Evolutionary conservation across 1,284 basidiomycete species (phyloP), one percentile per base, ranked within the genome.

Genomic region (Grifola frondosa): DNA sequence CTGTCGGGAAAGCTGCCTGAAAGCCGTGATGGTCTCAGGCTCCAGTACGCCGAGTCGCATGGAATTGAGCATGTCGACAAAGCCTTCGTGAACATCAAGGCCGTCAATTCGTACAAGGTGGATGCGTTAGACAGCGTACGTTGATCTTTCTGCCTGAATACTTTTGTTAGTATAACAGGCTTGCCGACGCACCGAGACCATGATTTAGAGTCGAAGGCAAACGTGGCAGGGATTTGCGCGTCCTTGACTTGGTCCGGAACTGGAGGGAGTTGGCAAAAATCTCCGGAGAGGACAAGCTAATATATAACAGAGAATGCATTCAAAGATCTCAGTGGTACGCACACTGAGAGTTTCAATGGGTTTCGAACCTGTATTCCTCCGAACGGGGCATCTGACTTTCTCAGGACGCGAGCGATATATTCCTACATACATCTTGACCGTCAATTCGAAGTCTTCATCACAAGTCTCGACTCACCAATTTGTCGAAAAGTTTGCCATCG

Each of bases 211-310:
- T 88, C 81, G 56, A 91, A 91, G 3, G 79, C 77, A 53, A 85
- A 88, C 2, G 57, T 65, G 2, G 66, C 43, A 1, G 69, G 64
- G 11, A 69, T 65, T 3, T 46, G 41, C 5, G 44, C 55, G 8
- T 62, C 69, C 6, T 59, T 58, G 0, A 57, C 54, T 25, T 63
- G 61, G 7, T 74, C 71, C 2, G 78, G 77, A 3, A 91, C 86
- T 0, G 88, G 88, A 4, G 88, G 88, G 2, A 91, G 69, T 62
- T 91, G 88, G 62, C 80, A 88, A 60, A 90, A 90, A 62, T 90
- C 88, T 7, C 88, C 87, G 0, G 82, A 84, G n/a, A 87, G 57
- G 33, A 91, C 75, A 39, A 91, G 70, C 76, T 88, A 58, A 19
- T 15, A 21, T 5, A 23, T 51, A 25, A 37, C 34, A 34, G 33